phyloP scores from a whole-genome alignment of 2,329 filamentous ascomycete genomes.

The Cladosporium sp. region DNA sequence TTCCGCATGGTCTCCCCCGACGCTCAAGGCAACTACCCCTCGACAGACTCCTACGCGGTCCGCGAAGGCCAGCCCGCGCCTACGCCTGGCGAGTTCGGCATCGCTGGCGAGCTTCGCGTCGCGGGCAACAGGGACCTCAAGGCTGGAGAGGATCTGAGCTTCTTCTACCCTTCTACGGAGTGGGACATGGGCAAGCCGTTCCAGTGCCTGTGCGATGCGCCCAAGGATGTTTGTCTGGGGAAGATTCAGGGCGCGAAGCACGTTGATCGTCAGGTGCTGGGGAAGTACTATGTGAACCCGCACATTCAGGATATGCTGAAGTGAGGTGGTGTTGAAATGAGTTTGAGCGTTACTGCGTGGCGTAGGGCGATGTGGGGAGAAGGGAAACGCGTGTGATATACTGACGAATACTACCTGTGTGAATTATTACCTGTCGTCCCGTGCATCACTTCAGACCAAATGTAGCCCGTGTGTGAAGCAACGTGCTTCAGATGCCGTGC shows the following conservation, averaged over 20 bases:
- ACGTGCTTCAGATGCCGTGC: no score
- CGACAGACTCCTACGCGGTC: neutral
- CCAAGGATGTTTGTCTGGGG: conserved; percentile 30
- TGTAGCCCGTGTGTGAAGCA: no score
- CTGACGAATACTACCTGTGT: no score
- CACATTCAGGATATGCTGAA: conserved; percentile 6
- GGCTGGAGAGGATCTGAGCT: conserved; percentile 38
- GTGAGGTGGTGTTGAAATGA: neutral
- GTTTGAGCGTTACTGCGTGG: neutral
- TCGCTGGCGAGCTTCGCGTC: conserved; percentile 18
- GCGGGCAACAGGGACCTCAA: conserved; percentile 31
- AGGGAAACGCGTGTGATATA: no score
- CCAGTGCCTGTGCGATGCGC: conserved; percentile 36
- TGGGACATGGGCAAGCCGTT: conserved; percentile 44
- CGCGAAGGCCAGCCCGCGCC: conserved; percentile 3
- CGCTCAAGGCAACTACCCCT: conserved; percentile 21
- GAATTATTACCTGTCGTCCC: no score
- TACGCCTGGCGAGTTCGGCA: conserved; percentile 2
- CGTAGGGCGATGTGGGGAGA: neutral
- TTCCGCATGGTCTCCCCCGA: conserved; percentile 43
- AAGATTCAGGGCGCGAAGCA: conserved; percentile 35
- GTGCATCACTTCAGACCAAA: no score
- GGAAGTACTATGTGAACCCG: conserved; percentile 9
- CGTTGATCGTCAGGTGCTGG: conserved; percentile 29
- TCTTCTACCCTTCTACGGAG: conserved; percentile 46